Base-by-base conservation (phyloP, 1,139 yeast genomes). In the Pichia sp. region DNA sequence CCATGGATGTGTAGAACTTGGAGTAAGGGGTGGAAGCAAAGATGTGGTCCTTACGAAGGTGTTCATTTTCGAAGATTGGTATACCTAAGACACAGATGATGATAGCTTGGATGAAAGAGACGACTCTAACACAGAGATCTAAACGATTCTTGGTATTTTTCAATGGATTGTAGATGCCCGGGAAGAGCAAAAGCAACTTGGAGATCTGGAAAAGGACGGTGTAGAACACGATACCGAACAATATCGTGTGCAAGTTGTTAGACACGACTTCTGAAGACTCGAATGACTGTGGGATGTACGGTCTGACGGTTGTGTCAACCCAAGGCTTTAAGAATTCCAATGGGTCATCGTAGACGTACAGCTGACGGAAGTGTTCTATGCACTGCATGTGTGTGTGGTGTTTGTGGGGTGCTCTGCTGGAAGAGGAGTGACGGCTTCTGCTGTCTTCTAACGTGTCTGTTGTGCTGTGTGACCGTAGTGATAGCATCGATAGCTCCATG, bases 61-160 rank as follows among this genome's bases (percentile, higher is more conserved):
- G 65, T 15, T 77, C 73, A 58, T 85, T 85, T 55, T 71, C 68
- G 69, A 85, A 81, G 63, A 82, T 69, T 0, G 93, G 93, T 37
- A 76, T 59, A 36, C 83, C 73, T 10, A 80, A 58, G 8, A 63
- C 59, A 44, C 85, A 61, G 41, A 90, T 83, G 37, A 84, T 54
- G 4, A 83, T 49, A 47, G 91, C 78, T 66, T 93, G 97, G 35
- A 90, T 75, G 79, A 85, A 85, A 3, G 98, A 88, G 3, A 90
- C 96, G 19, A 86, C 77, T 65, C 93, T 96, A 57, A 91, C 84
- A 63, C 90, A 95, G 60, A 88, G 88, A 65, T 93, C 91, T 58
- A 84, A 65, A 58, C 72, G 72, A 32, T 77, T 73, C 53, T 79
- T 77, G 10, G 66, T 58, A 10, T 71, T 72, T 66, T 86, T 85